Evolutionary conservation across 1,284 basidiomycete genomes (phyloP).

Genomic region (Malassezia dermatis): DNA sequence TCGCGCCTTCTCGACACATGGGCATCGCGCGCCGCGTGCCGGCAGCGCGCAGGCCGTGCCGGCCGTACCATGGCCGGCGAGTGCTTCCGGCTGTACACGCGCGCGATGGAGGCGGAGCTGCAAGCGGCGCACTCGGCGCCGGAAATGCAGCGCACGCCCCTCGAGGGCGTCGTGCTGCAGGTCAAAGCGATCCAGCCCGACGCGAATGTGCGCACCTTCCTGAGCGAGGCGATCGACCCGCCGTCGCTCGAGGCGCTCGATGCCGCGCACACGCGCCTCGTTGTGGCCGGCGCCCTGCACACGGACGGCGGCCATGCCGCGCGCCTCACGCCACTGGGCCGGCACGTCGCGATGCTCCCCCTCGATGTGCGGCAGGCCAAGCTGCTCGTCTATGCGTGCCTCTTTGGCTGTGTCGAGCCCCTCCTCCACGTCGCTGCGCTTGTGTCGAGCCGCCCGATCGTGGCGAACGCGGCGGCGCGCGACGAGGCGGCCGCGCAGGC

Average conservation of each 20-base stretch:
- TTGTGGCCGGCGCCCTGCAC: slow-evolving; percentile 68
- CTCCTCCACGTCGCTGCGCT: slow-evolving; percentile 54
- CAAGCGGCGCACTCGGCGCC: slow-evolving; percentile 50
- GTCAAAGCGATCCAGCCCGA: slow-evolving; percentile 71
- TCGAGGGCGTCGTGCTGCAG: slow-evolving; percentile 70
- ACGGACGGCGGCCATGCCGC: slow-evolving; percentile 52
- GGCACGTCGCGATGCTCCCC: slow-evolving; percentile 70
- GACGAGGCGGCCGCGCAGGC: slow-evolving; percentile 56
- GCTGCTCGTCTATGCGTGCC: slow-evolving; percentile 51
- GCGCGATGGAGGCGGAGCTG: slow-evolving; percentile 58
- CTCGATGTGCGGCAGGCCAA: slow-evolving; percentile 82
- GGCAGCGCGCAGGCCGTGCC: slow-evolving; percentile 77
- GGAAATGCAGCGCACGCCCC: slow-evolving; percentile 77
- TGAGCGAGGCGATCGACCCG: slow-evolving; percentile 70
- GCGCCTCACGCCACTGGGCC: slow-evolving; percentile 67
- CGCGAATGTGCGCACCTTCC: slow-evolving; percentile 64
- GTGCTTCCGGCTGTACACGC: slow-evolving; percentile 60
- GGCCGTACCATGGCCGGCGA: slow-evolving; percentile 58
- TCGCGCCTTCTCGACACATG: slow-evolving; percentile 68
- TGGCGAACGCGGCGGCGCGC: slow-evolving; percentile 49
- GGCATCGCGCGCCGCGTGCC: slow-evolving; percentile 68
- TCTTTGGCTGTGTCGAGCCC: slow-evolving; percentile 43
- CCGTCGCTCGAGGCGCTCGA: slow-evolving; percentile 69
- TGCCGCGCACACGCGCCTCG: slow-evolving; percentile 63
- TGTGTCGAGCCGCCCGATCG: slow-evolving; percentile 58